Conservation (phyloP, 2,329 filamentous ascomycete genomes). For the Capronia epimyces region DNA sequence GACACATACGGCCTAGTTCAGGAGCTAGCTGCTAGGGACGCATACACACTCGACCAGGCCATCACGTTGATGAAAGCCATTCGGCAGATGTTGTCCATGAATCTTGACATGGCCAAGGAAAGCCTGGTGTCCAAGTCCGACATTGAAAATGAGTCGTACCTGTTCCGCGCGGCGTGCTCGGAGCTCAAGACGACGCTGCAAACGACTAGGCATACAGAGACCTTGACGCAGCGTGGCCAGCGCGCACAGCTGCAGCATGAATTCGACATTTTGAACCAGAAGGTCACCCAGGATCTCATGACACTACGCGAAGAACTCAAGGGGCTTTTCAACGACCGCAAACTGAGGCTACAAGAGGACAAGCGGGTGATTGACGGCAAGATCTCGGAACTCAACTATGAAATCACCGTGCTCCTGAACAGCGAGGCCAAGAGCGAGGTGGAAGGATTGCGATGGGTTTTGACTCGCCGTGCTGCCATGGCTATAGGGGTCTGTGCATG, state of each 20-base stretch:
- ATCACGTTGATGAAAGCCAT: slow-evolving; percentile 90
- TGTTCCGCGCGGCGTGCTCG: slow-evolving; percentile 89
- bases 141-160: slow-evolving; percentile 89
- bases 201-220: slow-evolving; percentile 67
- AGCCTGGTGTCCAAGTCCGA: slow-evolving; percentile 84
- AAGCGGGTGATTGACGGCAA: slow-evolving; percentile 78
- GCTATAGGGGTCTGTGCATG: slow-evolving; percentile 51
- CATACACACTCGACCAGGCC: slow-evolving; percentile 69
- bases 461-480: slow-evolving; percentile 59
- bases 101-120: slow-evolving; percentile 73
- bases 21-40: slow-evolving; percentile 60
- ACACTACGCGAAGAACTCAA: slow-evolving; percentile 86
- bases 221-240: slow-evolving; percentile 77
- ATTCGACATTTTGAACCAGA: slow-evolving; percentile 84
- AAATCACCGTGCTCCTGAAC: slow-evolving; percentile 84
- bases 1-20: slow-evolving; percentile 88
- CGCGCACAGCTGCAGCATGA: slow-evolving; percentile 86
- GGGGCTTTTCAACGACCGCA: slow-evolving; percentile 92
- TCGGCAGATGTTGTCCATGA: slow-evolving; percentile 66
- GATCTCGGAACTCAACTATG: slow-evolving; percentile 93
- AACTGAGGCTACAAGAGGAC: slow-evolving; percentile 84
- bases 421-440: slow-evolving; percentile 89
- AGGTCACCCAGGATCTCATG: slow-evolving; percentile 73
- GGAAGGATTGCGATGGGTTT: slow-evolving; percentile 82
- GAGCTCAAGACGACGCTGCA: slow-evolving; percentile 84